Evolutionary conservation across 1,284 basidiomycete species (phyloP), one percentile per base, ranked within the genome.

Genomic region (Hypsizygus ulmarius): DNA sequence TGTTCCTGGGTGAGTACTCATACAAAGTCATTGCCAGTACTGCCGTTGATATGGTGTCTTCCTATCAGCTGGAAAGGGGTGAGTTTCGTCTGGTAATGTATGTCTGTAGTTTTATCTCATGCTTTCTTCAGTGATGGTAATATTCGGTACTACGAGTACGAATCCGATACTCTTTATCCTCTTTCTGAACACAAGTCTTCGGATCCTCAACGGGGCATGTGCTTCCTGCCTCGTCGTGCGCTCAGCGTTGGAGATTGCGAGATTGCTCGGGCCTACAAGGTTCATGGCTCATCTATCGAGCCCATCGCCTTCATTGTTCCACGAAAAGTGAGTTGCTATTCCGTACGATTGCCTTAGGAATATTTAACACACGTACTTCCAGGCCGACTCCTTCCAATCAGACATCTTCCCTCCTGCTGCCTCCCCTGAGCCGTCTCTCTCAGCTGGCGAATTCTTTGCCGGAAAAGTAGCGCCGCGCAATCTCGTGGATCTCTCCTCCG

Each of bases 191-290:
- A 94, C 79, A 93, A 96, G 69, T 90, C 90, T 2, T 78, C 82
- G 29, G 91, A 95, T 49, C 95, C 96, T 32, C 91, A 97, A 69
- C 90, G 95, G 39, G 97, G 97, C 12, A 90, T 98, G 82, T 92
- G 90, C 59, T 96, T 98, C 84, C 79, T 97, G 27, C 95, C 93
- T 5, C 84, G 95, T 21, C 87, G 94, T 39, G 84, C 90, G 0
- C 80, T 98, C 56, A 92, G 84, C 61, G 87, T 95, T 14, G 72
- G 80, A 30, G 93, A 97, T 47, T 96, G 94, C 67, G 97, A 99
- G 69, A 97, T 98, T 58, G 95, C 93, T 1, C 82, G 93, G 36
- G 93, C 90, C 0, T 97, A 93, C 81, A 99, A 99, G 70, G 79
- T 97, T 21, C 79, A 85, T 3, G 84, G 79, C 1, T 73, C 73